Base-by-base conservation (phyloP, 2,329 filamentous ascomycete species). In the Ophiostoma ulmi region DNA sequence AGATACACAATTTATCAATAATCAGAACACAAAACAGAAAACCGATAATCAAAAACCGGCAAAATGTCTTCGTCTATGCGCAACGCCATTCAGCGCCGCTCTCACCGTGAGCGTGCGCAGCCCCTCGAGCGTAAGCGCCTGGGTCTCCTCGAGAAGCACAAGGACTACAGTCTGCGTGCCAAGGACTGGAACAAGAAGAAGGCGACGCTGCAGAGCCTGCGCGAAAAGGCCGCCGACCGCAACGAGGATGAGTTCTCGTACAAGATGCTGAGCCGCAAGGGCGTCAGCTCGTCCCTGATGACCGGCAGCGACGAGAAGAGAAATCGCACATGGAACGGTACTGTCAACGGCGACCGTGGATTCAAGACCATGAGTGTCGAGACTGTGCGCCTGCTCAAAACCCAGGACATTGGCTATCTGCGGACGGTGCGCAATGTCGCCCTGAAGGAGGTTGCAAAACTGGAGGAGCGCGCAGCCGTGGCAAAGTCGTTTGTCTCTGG, bases 101-200 rank as follows among this genome's bases (percentile, higher is more conserved):
- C 93, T 75, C 94, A 98, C 81, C 88, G 90, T 76, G 95, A 98
- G 85, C 90, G 95, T 76, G 91, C 92, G 48, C 95, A 98, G 80
- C 91, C 94, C 58, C 81, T 88, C 74, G 91, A 94, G 78, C 92
- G 95, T 69, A 84, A 90, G 74, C 92, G 92, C 83, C 93, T 93
- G 81, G 95, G 95, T 74, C 87, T 98, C 31, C 89, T 98, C 73
- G 95, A 98, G 80, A 98, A 99, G 83, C 91, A 95, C 85, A 97
- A 97, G 73, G 74, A 75, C 70, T 75, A 74, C 73, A 67, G 68
- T 20, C 71, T 88, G 69, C 87, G 89, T 73, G 87, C 88, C 36
- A 82, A 84, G 74, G 88, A 91, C 77, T 88, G 87, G 83, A 88
- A 87, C 77, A 84, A 85, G 79, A 91, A 91, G 76, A 87, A 91